These are phyloP conservation scores for Cladosporium cucumerinum DNA, from an alignment of 2,329 filamentous ascomycete species.

Conservation along the genomic window DNA sequence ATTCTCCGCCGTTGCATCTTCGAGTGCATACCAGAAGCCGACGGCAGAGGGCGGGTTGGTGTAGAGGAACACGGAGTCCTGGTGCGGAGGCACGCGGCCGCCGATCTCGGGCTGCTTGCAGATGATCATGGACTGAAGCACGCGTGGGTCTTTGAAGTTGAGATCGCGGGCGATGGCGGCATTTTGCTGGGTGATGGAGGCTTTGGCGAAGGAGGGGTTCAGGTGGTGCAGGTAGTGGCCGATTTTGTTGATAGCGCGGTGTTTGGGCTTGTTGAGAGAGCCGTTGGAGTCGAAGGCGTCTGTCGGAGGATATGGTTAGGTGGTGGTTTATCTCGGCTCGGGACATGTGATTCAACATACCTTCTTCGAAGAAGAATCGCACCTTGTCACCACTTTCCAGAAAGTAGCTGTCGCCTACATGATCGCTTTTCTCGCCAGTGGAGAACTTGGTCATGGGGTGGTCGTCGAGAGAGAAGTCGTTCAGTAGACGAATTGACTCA, in stretches of 20 bases:
- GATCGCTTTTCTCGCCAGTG: slow-evolving; percentile 69
- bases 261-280: slow-evolving; percentile 71
- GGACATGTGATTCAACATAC: slow-evolving; percentile 28
- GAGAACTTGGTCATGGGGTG: slow-evolving; percentile 95
- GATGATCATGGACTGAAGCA: slow-evolving; percentile 94
- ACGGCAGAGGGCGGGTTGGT: slow-evolving; percentile 85
- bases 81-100: slow-evolving; percentile 83
- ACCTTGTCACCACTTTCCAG: slow-evolving; percentile 85
- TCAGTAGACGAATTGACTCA: slow-evolving; percentile 72
- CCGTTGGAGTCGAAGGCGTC: slow-evolving; percentile 72
- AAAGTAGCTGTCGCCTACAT: slow-evolving; percentile 95
- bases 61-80: slow-evolving; percentile 90
- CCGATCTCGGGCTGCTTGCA: slow-evolving; percentile 98
- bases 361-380: slow-evolving; percentile 94
- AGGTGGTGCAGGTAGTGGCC: slow-evolving; percentile 50
- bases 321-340: background rate
- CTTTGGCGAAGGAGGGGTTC: slow-evolving; percentile 46
- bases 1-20: slow-evolving; percentile 83
- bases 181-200: slow-evolving; percentile 54
- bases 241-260: slow-evolving; percentile 74
- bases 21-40: slow-evolving; percentile 95
- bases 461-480: slow-evolving; percentile 70
- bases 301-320: slow-evolving; percentile 22
- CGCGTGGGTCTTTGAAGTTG: slow-evolving; percentile 71
- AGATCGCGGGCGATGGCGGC: slow-evolving; percentile 65